A percentile compares a stretch with the other conserved stretches of the same genome.
These are phyloP conservation scores for Pneumocystis carinii DNA, from an alignment of 1,139 yeast species.

Conservation along the genomic window DNA sequence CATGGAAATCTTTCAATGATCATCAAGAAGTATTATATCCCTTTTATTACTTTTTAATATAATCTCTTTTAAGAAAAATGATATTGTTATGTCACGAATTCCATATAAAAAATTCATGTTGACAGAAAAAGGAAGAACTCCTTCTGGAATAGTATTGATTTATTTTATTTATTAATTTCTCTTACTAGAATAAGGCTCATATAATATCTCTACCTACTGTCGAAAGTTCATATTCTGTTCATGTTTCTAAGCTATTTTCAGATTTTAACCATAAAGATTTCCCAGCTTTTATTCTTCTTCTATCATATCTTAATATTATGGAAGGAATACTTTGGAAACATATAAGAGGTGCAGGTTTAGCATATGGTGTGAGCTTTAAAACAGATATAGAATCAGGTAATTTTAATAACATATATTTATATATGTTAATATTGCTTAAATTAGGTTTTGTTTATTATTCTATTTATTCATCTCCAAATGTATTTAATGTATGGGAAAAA, in stretches of 20 bases:
- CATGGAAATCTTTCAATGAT: constrained; percentile 36
- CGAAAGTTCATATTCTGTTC: constrained; percentile 62
- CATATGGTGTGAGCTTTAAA: constrained; percentile 66
- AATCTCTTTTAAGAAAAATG: constrained; percentile 1
- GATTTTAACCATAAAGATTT: constrained; percentile 54
- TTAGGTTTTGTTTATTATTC: constrained; percentile 47
- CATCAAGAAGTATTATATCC: background rate
- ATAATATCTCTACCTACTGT: constrained; percentile 70
- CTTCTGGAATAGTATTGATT: background rate
- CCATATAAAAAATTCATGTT: constrained; percentile 32
- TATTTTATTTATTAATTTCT: background rate
- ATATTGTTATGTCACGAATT: constrained; percentile 7
- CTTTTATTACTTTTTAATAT: background rate
- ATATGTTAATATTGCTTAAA: background rate
- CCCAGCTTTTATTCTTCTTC: constrained; percentile 55
- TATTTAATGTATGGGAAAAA: constrained; percentile 38
- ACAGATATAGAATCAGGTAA: constrained; percentile 38
- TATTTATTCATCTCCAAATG: constrained; percentile 72
- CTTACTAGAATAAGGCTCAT: constrained; percentile 29
- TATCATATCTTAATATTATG: constrained; percentile 65
- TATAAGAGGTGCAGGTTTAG: constrained; percentile 87
- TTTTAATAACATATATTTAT: background rate
- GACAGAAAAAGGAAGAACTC: constrained; percentile 9
- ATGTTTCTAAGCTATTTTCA: constrained; percentile 48
- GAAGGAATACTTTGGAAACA: constrained; percentile 98